These are phyloP conservation scores for Aspergillus oerlinghausenensis DNA, from an alignment of 2,329 filamentous ascomycete genomes.

Conservation along the genomic window DNA sequence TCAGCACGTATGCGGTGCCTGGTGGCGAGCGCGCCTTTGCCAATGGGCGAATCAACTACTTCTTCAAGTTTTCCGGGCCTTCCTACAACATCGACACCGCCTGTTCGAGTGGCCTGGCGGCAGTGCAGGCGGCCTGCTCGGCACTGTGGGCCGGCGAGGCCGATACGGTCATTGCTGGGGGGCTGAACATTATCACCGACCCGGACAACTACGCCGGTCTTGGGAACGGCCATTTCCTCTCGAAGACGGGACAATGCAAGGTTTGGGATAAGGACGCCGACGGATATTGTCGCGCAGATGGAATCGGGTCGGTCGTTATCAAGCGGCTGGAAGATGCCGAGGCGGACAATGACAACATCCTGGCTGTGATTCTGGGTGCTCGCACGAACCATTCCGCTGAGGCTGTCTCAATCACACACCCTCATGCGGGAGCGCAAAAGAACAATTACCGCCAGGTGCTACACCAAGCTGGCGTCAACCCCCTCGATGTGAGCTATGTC, in stretches of 20 bases:
- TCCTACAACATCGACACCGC: constrained; percentile 69
- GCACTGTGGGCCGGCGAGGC: constrained; percentile 69
- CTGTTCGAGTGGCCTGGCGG: constrained; percentile 59
- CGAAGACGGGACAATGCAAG: constrained; percentile 44
- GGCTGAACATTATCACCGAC: constrained; percentile 67
- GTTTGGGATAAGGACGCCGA: constrained; percentile 47
- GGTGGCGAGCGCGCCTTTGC: constrained; percentile 58
- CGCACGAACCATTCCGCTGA: constrained; percentile 43
- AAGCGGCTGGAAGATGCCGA: constrained; percentile 49
- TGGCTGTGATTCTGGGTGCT: constrained; percentile 41
- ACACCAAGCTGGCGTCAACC: constrained; percentile 31
- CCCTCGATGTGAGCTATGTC: constrained; percentile 34
- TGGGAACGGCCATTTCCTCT: constrained; percentile 46
- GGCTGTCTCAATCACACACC: constrained; percentile 44
- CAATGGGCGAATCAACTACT: constrained; percentile 65
- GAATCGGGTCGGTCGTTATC: constrained; percentile 46
- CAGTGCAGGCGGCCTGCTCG: constrained; percentile 66
- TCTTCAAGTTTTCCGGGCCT: constrained; percentile 69
- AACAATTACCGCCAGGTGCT: constrained; percentile 36
- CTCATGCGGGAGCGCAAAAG: constrained; percentile 36
- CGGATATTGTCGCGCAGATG: constrained; percentile 54
- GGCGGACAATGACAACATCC: constrained; percentile 43
- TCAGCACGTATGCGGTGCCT: constrained; percentile 63
- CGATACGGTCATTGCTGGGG: constrained; percentile 75
- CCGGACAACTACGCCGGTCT: constrained; percentile 73